Evolutionary conservation across 805 yeast species (phyloP), one percentile per base, ranked within the genome.

Genomic region (Kodamaea restingae): DNA sequence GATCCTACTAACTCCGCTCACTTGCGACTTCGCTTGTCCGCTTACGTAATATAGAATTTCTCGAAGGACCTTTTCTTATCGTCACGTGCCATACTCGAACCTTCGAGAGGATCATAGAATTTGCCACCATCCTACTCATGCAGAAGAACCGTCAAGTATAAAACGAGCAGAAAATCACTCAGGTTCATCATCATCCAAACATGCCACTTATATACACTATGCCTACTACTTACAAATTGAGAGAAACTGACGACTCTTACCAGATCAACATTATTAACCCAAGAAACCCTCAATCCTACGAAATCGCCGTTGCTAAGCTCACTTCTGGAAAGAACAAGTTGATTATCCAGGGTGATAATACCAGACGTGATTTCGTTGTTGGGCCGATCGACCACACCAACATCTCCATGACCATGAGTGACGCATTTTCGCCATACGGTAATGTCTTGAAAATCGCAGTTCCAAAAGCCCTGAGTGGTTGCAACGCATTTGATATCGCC

Each of bases 261-360:
- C 30, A 38, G 6, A 27, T 38, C 10, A 32, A 15, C 22, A 28
- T 38, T 15, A 31, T 27, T 11, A 32, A 27, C 29, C 41, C 41
- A 11, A 3, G 12, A 8, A 33, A 38, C 25, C 36, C 36, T 3
- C 15, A 15, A 3, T 36, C 41, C 12, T 45, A 45, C 21, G 49
- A 45, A 12, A 43, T 42, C 10, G 32, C 40, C 9, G 43, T 35
- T 5, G 32, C 38, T 4, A 40, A 35, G 22, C 27, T 12, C 11
- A 7, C 35, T 7, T 18, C 32, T 7, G 38, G 32, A 7, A 7
- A 21, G 9, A 17, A 28, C 35, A 35, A 31, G 30, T 35, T 35
- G 39, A 32, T 35, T 24, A 24, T 35, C 4, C 10, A 15, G 7
- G 41, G 41, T 4, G 41, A 38, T 24, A 15, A 32, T 18, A 26